Base-by-base conservation (phyloP, 139 green algal species). In the Desmodesmus armatus region DNA sequence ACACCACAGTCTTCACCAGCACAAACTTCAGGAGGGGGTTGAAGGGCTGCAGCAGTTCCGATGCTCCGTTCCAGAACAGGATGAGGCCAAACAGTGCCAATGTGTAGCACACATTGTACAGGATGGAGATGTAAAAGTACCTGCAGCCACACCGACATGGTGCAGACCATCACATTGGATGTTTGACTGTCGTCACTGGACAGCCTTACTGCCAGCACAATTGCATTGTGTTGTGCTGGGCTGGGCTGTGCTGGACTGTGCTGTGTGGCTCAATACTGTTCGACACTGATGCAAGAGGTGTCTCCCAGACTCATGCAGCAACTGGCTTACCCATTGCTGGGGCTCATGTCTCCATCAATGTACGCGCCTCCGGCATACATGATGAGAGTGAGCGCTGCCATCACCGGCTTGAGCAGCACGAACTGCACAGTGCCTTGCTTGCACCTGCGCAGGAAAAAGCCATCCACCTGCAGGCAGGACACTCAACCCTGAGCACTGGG, bases 71-170 rank as follows among this genome's bases (percentile, higher is more conserved):
- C 87, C 98, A 99, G 90, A 99, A 99, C 23, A 99, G 89, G 70
- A 98, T 87, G 70, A 99, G 89, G 21, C 91, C 92, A 80, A 97
- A 99, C 23, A 99, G 87, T 5, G 97, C 97, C 2, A 98, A 37
- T 0, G 94, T 95, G 89, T 99, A 99, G 60, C 94, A 97, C 0
- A 98, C 80, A 87, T 98, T 99, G 92, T 99, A 99, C n/a, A 98
- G 79, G 65, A 99, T 90, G 0, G 91, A 91, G 33, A 98, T 92
- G 83, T 93, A 98, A 5, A 96, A 77, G 86, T 95, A 98, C 67
- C 92, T 96, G 89, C 62, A 51, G 15, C 3, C n/a, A 23, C 3
- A 11, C 33, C 3, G 2, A 39, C 62, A 70, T 7, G n/a, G 63
- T 3, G 13, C 3, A 5, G 1, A 5, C 3, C 63, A 72, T 40